Conservation (phyloP, 768 basidiomycete species). For the Chalciporus piperatus region DNA sequence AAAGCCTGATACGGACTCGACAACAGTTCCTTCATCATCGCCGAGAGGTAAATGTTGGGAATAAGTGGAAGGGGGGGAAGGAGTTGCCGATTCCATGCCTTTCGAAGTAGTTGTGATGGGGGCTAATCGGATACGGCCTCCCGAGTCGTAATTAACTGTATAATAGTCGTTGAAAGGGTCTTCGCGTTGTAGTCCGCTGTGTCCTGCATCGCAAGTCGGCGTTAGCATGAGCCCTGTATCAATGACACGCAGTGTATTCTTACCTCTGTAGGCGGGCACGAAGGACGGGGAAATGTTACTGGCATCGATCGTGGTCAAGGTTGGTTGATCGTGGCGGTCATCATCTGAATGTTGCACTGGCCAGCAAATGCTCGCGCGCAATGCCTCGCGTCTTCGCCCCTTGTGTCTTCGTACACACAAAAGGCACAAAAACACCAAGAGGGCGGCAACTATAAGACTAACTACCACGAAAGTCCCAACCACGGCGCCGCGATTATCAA, state of each 20-base stretch:
- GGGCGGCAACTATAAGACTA: constrained; percentile 50
- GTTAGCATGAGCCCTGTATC: not conserved
- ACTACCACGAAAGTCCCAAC: constrained; percentile 72
- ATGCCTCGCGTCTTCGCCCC: constrained; percentile 34
- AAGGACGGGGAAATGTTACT: constrained; percentile 5
- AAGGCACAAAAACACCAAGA: constrained; percentile 44
- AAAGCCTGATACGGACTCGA: constrained; percentile 18
- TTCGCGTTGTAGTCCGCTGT: not conserved
- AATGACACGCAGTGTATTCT: not conserved
- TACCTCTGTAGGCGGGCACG: constrained; percentile 1
- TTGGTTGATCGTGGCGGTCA: constrained; percentile 39
- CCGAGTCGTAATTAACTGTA: constrained; percentile 11
- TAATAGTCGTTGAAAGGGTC: constrained; percentile 1
- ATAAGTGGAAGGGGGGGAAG: constrained; percentile 51
- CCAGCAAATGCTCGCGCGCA: constrained; percentile 37
- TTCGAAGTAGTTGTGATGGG: constrained; percentile 20
- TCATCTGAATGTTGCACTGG: constrained; percentile 26
- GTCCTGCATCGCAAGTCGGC: not conserved
- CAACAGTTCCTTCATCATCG: constrained; percentile 4
- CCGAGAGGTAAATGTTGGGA: constrained; percentile 42
- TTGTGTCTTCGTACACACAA: constrained; percentile 36
- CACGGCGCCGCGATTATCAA: constrained; percentile 64
- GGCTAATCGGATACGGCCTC: constrained; percentile 14
- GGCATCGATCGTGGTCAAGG: constrained; percentile 14
- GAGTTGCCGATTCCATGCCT: constrained; percentile 30